Percentiles rank a stretch among this genome's conserved stretches.
Conservation (phyloP, 352 stramenopile genomes). For the Phytophthora syringae region DNA sequence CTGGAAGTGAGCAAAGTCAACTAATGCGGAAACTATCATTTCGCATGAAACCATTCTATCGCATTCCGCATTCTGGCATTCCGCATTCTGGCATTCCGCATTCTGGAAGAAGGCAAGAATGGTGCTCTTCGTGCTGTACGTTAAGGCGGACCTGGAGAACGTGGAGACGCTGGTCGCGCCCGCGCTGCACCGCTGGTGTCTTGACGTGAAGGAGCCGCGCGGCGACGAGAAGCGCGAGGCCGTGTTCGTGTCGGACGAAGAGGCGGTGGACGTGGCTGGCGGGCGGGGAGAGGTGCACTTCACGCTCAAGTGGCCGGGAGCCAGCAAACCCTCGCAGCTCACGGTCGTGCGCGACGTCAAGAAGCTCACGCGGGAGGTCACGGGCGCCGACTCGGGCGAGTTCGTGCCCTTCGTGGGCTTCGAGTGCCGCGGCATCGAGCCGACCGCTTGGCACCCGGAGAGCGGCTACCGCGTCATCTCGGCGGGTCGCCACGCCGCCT, state of each 20-base stretch:
- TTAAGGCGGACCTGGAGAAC: slow-evolving; percentile 91
- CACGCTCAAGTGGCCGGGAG: slow-evolving; percentile 85
- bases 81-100: too few relatives aligned
- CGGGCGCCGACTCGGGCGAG: slow-evolving; percentile 65
- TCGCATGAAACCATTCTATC: too few relatives aligned
- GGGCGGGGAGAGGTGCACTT: slow-evolving; percentile 83
- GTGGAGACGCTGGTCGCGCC: slow-evolving; percentile 76
- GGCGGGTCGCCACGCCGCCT: slow-evolving; percentile 61
- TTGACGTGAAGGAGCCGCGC: slow-evolving; percentile 85
- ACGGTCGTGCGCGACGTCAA: slow-evolving; percentile 89
- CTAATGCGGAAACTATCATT: too few relatives aligned
- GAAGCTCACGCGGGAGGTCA: slow-evolving; percentile 76
- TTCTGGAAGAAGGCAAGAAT: slow-evolving; percentile 35
- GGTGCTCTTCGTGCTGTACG: slow-evolving; percentile 88
- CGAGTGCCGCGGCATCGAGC: slow-evolving; percentile 87
- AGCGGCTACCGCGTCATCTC: slow-evolving; percentile 78
- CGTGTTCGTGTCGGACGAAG: slow-evolving; percentile 86
- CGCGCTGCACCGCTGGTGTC: slow-evolving; percentile 76
- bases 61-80: too few relatives aligned
- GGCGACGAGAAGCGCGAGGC: slow-evolving; percentile 78
- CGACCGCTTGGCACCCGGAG: slow-evolving; percentile 80
- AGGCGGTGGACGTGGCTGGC: slow-evolving; percentile 74
- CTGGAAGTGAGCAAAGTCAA: not conserved
- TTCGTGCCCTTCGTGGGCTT: slow-evolving; percentile 88
- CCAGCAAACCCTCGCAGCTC: slow-evolving; percentile 81